Conservation (phyloP, 441 rosid genomes). For the Iberis amara region DNA sequence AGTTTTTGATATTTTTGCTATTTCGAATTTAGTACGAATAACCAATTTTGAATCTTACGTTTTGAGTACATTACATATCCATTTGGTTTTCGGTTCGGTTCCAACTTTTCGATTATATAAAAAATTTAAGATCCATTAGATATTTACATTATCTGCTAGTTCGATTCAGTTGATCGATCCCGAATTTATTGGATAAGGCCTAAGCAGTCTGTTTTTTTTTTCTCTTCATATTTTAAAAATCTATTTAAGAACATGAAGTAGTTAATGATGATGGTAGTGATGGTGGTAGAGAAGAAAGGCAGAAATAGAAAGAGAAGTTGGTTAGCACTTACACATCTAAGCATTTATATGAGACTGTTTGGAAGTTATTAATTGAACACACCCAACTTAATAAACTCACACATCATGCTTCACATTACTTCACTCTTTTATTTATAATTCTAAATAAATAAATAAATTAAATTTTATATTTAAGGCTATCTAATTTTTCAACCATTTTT, state of each 20-base stretch:
- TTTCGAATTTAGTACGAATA: too few relatives aligned
- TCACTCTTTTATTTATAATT: not conserved
- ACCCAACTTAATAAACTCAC: conserved; percentile 33
- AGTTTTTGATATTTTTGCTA: too few relatives aligned
- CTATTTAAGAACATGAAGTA: conserved; percentile 1
- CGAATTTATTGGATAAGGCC: too few relatives aligned
- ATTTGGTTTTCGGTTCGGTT: too few relatives aligned
- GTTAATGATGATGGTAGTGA: conserved; percentile 11
- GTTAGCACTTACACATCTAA: conserved; percentile 37
- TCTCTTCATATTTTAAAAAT: not conserved
- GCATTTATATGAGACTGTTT: conserved; percentile 34
- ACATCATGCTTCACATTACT: conserved; percentile 28
- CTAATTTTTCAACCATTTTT: conserved; percentile 16
- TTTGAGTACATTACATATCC: too few relatives aligned
- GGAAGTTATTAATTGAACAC: conserved; percentile 30
- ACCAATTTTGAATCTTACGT: too few relatives aligned
- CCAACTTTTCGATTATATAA: too few relatives aligned
- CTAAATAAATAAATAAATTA: not conserved
- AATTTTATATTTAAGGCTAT: not conserved
- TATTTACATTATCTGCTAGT: too few relatives aligned
- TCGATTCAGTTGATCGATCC: too few relatives aligned
- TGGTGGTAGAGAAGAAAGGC: conserved; percentile 1
- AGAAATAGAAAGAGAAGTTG: conserved; percentile 22
- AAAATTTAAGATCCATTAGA: too few relatives aligned
- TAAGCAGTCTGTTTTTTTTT: too few relatives aligned